phyloP scores from a whole-genome alignment of 495 filamentous ascomycete genomes.

The Penicillium tannophilum region DNA sequence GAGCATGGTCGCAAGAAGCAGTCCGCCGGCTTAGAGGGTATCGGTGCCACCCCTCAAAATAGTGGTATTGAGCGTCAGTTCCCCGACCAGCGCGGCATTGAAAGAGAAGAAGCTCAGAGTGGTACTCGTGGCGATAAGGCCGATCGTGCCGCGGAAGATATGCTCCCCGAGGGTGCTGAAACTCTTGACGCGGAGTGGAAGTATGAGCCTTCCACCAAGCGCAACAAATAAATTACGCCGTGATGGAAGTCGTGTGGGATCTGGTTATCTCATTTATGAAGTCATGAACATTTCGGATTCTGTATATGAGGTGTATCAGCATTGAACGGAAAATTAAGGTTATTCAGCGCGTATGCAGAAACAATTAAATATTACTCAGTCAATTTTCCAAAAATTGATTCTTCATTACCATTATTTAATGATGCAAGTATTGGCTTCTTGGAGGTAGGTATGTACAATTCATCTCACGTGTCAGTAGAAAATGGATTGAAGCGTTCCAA shows the following conservation, averaged over 20 bases:
- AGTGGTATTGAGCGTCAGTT: slow-evolving; percentile 28
- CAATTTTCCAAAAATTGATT: no score
- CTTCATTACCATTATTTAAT: background rate
- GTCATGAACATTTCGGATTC: no score
- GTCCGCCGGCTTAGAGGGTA: slow-evolving; percentile 54
- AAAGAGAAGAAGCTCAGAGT: slow-evolving; percentile 27
- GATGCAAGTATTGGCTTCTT: background rate
- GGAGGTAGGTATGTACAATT: background rate
- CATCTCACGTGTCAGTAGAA: background rate
- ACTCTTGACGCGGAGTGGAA: slow-evolving; percentile 50
- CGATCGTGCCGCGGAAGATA: slow-evolving; percentile 43
- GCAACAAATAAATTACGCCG: slow-evolving; percentile 5
- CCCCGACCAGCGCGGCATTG: slow-evolving; percentile 33
- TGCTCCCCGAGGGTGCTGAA: slow-evolving; percentile 46
- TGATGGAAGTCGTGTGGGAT: no score
- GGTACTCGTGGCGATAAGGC: slow-evolving; percentile 35
- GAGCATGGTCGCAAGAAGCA: slow-evolving; percentile 55
- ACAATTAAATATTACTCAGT: no score
- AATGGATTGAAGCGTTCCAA: background rate
- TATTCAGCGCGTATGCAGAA: no score
- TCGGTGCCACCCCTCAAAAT: slow-evolving; percentile 45
- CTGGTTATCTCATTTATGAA: no score
- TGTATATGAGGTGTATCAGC: no score
- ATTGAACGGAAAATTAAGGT: no score
- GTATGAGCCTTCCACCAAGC: slow-evolving; percentile 37